phyloP scores from a whole-genome alignment of 2,329 filamentous ascomycete genomes.

The Fusarium nurragi region DNA sequence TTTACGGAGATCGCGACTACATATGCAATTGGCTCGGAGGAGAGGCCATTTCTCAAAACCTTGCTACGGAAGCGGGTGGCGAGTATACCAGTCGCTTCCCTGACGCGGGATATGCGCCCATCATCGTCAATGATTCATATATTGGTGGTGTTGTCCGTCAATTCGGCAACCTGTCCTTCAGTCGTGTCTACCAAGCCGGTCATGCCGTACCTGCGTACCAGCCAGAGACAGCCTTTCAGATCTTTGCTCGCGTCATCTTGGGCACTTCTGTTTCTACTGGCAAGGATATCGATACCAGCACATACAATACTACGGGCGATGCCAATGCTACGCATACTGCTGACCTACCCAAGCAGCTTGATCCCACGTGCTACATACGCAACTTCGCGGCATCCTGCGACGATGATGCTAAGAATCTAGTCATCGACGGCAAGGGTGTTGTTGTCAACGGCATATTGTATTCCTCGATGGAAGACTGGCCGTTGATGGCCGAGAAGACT shows the following conservation, averaged over 20 bases:
- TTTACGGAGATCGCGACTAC: constrained; percentile 74
- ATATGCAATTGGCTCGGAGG: constrained; percentile 78
- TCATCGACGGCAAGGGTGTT: constrained; percentile 61
- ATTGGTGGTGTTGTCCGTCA: constrained; percentile 79
- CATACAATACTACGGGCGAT: constrained; percentile 67
- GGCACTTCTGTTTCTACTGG: constrained; percentile 67
- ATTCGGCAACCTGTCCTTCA: constrained; percentile 77
- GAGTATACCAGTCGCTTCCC: constrained; percentile 66
- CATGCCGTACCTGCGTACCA: constrained; percentile 71
- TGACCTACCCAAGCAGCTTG: constrained; percentile 57
- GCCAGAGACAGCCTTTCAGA: constrained; percentile 66
- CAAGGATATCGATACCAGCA: constrained; percentile 58
- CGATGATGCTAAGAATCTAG: constrained; percentile 58
- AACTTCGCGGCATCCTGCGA: constrained; percentile 61
- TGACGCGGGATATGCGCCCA: constrained; percentile 75
- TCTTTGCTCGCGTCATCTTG: constrained; percentile 69
- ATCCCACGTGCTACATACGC: constrained; percentile 69
- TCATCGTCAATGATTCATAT: constrained; percentile 73
- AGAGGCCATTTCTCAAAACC: constrained; percentile 72
- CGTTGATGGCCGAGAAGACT: constrained; percentile 46
- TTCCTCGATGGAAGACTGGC: constrained; percentile 54
- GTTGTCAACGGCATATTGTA: constrained; percentile 70
- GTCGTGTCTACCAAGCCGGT: constrained; percentile 72
- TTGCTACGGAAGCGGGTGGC: constrained; percentile 60
- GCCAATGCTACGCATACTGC: constrained; percentile 66